Conservation (phyloP, 1,139 yeast genomes). For the Blastobotrys proliferans region DNA sequence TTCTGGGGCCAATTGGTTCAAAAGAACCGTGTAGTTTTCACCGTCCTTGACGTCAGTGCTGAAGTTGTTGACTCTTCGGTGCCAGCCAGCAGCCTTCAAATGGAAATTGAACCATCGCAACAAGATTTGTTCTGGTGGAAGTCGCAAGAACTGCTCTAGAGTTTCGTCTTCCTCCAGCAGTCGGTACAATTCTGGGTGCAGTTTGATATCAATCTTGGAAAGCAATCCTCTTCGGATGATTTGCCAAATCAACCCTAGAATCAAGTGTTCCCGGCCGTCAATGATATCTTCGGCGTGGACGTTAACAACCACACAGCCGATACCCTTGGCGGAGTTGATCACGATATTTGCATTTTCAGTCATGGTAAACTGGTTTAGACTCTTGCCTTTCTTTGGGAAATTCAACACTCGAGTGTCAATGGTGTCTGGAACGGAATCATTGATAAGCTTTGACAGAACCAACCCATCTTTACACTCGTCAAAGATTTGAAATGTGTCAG, state of each 20-base stretch:
- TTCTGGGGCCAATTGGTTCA: constrained; percentile 85
- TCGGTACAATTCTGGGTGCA: constrained; percentile 95
- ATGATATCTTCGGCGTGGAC: constrained; percentile 96
- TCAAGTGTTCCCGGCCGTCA: constrained; percentile 94
- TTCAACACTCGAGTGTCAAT: constrained; percentile 97
- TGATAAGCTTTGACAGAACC: constrained; percentile 86
- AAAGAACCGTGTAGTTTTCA: constrained; percentile 85
- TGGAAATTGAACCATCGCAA: constrained; percentile 98
- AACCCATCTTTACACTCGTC: constrained; percentile 97
- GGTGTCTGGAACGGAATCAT: constrained; percentile 97
- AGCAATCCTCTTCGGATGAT: constrained; percentile 93
- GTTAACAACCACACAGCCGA: constrained; percentile 96
- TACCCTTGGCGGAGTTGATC: constrained; percentile 96
- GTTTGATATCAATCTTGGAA: constrained; percentile 89
- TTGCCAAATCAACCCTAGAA: constrained; percentile 96
- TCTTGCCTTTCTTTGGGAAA: constrained; percentile 74
- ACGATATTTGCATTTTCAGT: constrained; percentile 96
- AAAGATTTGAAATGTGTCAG: constrained; percentile 90
- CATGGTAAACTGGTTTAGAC: constrained; percentile 92
- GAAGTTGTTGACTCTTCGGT: constrained; percentile 80
- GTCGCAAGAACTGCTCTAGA: constrained; percentile 87
- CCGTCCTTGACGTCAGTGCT: constrained; percentile 89
- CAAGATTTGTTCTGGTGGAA: constrained; percentile 96
- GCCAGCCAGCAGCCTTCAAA: constrained; percentile 88
- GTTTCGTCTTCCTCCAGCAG: constrained; percentile 95